Evolutionary conservation across 306 rosid genomes (phyloP), one percentile per base, ranked within the genome.

Genomic region (Neltuma alba): DNA sequence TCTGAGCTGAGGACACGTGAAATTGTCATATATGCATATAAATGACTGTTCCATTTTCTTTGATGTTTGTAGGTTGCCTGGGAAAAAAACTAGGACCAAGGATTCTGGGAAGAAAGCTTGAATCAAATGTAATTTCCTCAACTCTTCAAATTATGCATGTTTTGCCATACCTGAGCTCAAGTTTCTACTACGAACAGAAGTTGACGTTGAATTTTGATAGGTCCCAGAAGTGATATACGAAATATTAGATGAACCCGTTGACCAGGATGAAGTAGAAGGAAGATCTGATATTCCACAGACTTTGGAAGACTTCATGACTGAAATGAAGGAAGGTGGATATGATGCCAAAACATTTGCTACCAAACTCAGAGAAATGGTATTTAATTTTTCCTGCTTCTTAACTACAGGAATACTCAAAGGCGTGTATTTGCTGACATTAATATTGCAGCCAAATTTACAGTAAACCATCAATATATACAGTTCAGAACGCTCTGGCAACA

Each of bases 321-420:
- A 89, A 74, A 86, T 91, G 66, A 92, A 83, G 77, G 82, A 85
- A 48, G 87, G 72, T 52, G 84, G 76, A 79, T 79, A 79, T 71
- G 98, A 94, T 72, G 93, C 97, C 76, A 85, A 33, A 80, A 83
- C 88, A 61, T 94, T 94, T 75, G 98, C 97, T 73, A 30, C 86
- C 70, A 94, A 88, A 89, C 93, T 94, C 38, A 75, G 97, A 87
- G 91, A 83, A 71, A 94, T 94, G 98, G 97, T 94, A 87, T 67
- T 68, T 23, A 25, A 23, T 57, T 34, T 75, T 72, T 63, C 64
- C 36, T 44, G 10, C 36, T 42, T 31, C 48, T 34, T 62, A 41
- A 14, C 37, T 10, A 12, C 23, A 72, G 15, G 11, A 75, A 63
- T 34, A 69, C 25, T 42, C 12, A 38, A 67, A 4, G 72, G 44